Conservation (phyloP, 352 stramenopile species). For the Globisporangium emineosum region DNA sequence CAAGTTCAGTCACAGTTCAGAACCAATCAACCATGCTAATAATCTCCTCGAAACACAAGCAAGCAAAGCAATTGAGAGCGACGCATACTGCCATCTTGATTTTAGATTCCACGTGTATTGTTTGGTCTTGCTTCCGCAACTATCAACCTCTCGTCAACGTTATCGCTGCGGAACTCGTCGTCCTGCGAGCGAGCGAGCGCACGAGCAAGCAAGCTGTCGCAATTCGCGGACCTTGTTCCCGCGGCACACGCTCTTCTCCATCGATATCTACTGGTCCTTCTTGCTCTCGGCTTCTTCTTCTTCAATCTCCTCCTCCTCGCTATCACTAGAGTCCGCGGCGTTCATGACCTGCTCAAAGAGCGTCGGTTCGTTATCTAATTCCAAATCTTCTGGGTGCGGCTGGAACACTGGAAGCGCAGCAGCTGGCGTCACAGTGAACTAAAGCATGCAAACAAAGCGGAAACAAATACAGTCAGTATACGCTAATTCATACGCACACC, state of each 20-base stretch:
- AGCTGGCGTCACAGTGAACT: constrained; percentile 94
- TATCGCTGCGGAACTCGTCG: not conserved
- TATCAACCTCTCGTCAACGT: constrained; percentile 2
- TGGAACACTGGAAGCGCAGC: constrained; percentile 93
- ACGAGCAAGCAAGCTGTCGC: not conserved
- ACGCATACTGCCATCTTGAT: not conserved
- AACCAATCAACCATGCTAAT: not conserved
- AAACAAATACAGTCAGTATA: constrained; percentile 13
- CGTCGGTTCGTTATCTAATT: constrained; percentile 99
- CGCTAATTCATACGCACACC: constrained; percentile 1
- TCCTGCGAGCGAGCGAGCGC: not conserved
- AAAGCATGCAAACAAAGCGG: constrained; percentile 13
- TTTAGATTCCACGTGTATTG: constrained; percentile 12
- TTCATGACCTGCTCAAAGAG: constrained; percentile 98
- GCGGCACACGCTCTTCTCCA: not conserved
- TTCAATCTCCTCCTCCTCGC: constrained; percentile 62
- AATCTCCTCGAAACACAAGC: not conserved
- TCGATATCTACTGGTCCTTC: constrained; percentile 58
- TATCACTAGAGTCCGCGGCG: constrained; percentile 81
- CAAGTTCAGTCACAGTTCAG: not conserved
- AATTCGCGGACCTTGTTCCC: not conserved
- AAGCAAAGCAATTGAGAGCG: not conserved
- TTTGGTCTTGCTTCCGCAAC: constrained; percentile 2
- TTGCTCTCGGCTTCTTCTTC: constrained; percentile 30
- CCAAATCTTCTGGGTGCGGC: constrained; percentile 97